Percentiles rank a stretch among this genome's conserved stretches.
Evolutionary conservation across 1,139 yeast genomes (phyloP).

Genomic region (Blastobotrys petasosporus): DNA sequence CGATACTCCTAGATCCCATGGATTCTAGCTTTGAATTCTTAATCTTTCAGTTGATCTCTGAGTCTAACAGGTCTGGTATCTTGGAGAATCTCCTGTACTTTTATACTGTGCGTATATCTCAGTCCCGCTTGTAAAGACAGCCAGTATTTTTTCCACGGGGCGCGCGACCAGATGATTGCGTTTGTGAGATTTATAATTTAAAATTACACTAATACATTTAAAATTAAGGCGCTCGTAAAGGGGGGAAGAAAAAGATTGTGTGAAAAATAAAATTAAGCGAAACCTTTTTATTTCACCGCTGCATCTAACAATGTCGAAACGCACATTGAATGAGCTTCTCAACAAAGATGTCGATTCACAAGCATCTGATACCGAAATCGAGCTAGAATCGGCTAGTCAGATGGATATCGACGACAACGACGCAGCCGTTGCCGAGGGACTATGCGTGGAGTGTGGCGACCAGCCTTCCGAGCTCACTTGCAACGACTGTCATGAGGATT

Average conservation of each 20-base stretch:
- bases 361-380: not conserved
- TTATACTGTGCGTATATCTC: too few relatives aligned
- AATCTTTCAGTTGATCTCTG: too few relatives aligned
- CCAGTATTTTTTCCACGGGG: too few relatives aligned
- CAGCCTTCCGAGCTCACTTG: slow-evolving; percentile 60
- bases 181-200: too few relatives aligned
- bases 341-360: not conserved
- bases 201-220: too few relatives aligned
- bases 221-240: too few relatives aligned
- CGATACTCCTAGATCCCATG: too few relatives aligned
- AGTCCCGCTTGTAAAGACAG: too few relatives aligned
- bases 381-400: not conserved
- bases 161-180: too few relatives aligned
- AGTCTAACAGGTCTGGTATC: too few relatives aligned
- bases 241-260: not conserved
- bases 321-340: not conserved
- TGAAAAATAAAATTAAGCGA: not conserved
- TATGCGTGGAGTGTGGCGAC: slow-evolving; percentile 64
- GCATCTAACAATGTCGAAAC: not conserved
- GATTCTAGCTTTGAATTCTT: too few relatives aligned
- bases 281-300: not conserved
- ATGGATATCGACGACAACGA: slow-evolving; percentile 3
- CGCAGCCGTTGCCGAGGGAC: slow-evolving; percentile 23
- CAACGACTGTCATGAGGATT: slow-evolving; percentile 53
- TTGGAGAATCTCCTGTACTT: too few relatives aligned